Conservation (phyloP, 768 basidiomycete species). For the Suillus subluteus region DNA sequence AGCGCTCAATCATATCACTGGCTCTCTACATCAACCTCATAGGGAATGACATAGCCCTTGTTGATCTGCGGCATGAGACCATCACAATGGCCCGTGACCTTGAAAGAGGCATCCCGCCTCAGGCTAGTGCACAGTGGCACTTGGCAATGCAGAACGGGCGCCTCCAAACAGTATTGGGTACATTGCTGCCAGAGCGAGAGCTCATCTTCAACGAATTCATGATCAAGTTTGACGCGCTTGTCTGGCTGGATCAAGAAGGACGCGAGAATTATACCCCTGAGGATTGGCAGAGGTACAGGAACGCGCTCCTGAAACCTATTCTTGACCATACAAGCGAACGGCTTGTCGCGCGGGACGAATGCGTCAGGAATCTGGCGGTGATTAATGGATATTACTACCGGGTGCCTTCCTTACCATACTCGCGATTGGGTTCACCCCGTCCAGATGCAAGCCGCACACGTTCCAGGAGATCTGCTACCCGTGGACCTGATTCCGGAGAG, state of each 20-base stretch:
- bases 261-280: background rate
- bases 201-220: conserved; percentile 17
- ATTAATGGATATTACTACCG: background rate
- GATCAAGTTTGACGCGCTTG: conserved; percentile 21
- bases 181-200: conserved; percentile 19
- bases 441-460: background rate
- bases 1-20: background rate
- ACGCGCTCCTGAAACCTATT: conserved; percentile 1
- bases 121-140: background rate
- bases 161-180: conserved; percentile 2
- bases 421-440: background rate
- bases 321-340: background rate
- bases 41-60: conserved; percentile 8
- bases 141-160: background rate
- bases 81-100: background rate
- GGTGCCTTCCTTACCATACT: conserved; percentile 1
- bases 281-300: conserved; percentile 14
- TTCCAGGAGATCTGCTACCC: background rate
- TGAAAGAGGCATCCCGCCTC: background rate
- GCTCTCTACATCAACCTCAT: conserved; percentile 2
- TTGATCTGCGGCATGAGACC: conserved; percentile 1
- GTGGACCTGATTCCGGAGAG: background rate
- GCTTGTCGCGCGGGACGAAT: background rate
- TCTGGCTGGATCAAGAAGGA: conserved; percentile 21
- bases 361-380: background rate